Base-by-base conservation (phyloP, 768 basidiomycete species). In the Russula sp. region DNA sequence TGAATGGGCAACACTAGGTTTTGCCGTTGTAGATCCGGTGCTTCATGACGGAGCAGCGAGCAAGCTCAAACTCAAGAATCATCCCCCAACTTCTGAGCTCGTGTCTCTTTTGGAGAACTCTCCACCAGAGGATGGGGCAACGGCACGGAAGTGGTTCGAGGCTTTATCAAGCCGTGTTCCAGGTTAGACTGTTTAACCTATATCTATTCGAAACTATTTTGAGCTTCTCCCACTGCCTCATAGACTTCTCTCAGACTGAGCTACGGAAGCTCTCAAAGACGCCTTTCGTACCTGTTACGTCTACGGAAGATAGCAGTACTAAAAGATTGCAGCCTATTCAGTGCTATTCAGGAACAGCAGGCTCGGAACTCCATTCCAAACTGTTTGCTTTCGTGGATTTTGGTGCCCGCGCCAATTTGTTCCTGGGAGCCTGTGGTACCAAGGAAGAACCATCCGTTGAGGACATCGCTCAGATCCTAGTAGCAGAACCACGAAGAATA, bases 301-400 rank as follows among this genome's bases (percentile, higher is more conserved):
- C 70, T 62, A 6, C 72, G 75, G 64, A 76, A 72, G 20, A 71
- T 66, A 38, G 73, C 69, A 5, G 30, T n/a, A 28, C 44, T 3
- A 18, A 44, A 60, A 68, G 18, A 32, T 72, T 89, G 26, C 73
- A 81, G 26, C 89, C 90, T 10, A 77, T 72, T 3, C 86, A 87
- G 61, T 93, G 91, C 68, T 92, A 87, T 71, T 81, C 81, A 5
- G 77, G 79, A 34, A 76, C 79, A 57, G 74, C 77, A 18, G 76
- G 79, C 28, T 81, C 82, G 32, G 79, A 81, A 42, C 84, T 93
- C 48, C 89, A 91, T 71, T 88, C 88, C 4, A 87, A 88, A 67
- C 76, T 96, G 1, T 97, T 98, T 71, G 81, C 84, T 38, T 97
- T 94, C 70, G 85, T 98, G 57, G 87, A 96, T 73, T 97, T 96